Evolutionary conservation across 2,329 filamentous ascomycete species (phyloP).

Genomic region (Leptographium radiaticola): DNA sequence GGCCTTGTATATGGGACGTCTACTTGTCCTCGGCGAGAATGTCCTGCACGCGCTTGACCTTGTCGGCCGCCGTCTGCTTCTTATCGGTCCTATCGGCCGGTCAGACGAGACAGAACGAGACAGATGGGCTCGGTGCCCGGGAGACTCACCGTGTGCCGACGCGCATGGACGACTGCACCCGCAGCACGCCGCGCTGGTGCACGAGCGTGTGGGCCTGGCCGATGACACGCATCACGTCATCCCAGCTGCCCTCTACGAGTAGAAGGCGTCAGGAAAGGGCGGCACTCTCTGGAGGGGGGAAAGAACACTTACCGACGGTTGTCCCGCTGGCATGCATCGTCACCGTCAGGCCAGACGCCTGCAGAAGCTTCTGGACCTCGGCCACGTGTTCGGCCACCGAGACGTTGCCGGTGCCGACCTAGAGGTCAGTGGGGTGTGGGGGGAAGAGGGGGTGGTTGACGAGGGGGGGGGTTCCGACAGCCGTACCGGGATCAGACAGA

Average conservation of each 20-base stretch:
- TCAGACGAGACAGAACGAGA: slow-evolving; percentile 9
- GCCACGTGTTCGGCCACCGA: slow-evolving; percentile 78
- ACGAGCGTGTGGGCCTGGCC: slow-evolving; percentile 75
- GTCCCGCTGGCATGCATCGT: slow-evolving; percentile 91
- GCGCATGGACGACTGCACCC: slow-evolving; percentile 82
- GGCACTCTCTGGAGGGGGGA: not conserved
- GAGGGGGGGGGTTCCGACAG: slow-evolving; percentile 2
- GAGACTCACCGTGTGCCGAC: slow-evolving; percentile 57
- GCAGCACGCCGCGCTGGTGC: slow-evolving; percentile 61
- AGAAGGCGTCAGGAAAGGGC: not conserved
- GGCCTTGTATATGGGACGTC: too few species aligned
- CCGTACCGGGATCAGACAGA: slow-evolving; percentile 70
- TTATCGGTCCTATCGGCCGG: slow-evolving; percentile 58
- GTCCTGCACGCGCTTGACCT: slow-evolving; percentile 51
- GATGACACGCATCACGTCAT: slow-evolving; percentile 70
- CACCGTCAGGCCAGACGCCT: slow-evolving; percentile 67
- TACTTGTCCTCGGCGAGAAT: slow-evolving; percentile 24
- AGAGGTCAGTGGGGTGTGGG: not conserved
- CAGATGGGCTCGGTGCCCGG: not conserved
- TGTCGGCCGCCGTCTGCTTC: slow-evolving; percentile 67
- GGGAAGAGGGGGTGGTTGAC: not conserved
- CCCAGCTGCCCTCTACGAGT: slow-evolving; percentile 71
- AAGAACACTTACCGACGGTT: slow-evolving; percentile 61
- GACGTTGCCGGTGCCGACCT: slow-evolving; percentile 68
- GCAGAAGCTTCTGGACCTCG: slow-evolving; percentile 73